Evolutionary conservation across 352 stramenopile genomes (phyloP), one percentile per base, ranked within the genome.

Genomic region (Pythium insidiosum): DNA sequence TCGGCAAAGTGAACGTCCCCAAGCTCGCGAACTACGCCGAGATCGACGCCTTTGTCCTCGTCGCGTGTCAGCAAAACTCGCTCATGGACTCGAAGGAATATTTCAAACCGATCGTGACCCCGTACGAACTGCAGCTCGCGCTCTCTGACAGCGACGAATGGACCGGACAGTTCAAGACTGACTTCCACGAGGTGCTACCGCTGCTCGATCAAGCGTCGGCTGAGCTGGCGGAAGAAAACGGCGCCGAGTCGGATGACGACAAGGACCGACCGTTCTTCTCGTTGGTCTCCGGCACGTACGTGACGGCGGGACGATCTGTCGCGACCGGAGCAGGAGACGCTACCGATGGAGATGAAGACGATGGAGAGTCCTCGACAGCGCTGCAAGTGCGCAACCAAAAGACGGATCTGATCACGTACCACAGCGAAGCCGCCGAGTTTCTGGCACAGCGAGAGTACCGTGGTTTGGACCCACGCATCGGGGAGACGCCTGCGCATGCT

Each of bases 21-120:
- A 99, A 99, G 67, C 73, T 99, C 16, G 85, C 90, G 15, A 99
- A 99, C 54, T 98, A 98, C 80, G 88, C 89, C 12, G 93, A 98
- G 59, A 97, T 98, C 62, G 96, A 99, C 53, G 91, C 80, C 35
- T 99, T 98, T 54, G 94, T 98, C 36, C 61, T 98, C 10, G 89
- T 99, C 5, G 93, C 94, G 25, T 98, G 95, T 57, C 77, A 94
- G 48, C 88, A 98, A 56, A 97, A 96, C 64, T 94, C 86, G 22
- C 68, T 98, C 9, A 88, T 98, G 64, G 83, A 95, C 62, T 88
- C 72, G 47, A 93, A 90, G 46, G 84, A 95, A 35, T 95, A 88
- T 48, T 94, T 89, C 63, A 95, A 95, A 53, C 84, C 84, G 11
- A 91, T 95, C 34, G 79, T 98, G 37, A 98, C 95, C 25, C 94